A percentile compares a stretch with the other conserved stretches of the same genome.
These are phyloP conservation scores for Hymenoscyphus fraxineus DNA, from an alignment of 2,329 filamentous ascomycete species.

Conservation along the genomic window DNA sequence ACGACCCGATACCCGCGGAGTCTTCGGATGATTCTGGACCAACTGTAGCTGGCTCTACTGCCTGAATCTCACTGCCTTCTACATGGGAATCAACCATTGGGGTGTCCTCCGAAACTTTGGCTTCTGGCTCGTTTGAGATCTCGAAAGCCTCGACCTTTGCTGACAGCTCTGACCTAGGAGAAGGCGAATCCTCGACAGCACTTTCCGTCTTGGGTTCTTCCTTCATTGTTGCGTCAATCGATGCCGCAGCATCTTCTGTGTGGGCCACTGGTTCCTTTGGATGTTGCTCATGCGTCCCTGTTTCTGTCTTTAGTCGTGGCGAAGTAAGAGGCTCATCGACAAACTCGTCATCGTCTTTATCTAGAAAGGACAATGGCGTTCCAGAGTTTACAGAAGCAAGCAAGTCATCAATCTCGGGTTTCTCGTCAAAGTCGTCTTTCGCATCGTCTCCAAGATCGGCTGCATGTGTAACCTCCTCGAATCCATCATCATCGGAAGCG, in stretches of 20 bases:
- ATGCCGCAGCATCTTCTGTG: slow-evolving; percentile 43
- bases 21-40: slow-evolving; percentile 27
- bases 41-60: slow-evolving; percentile 18
- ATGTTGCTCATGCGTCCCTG: slow-evolving; percentile 50
- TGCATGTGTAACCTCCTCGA: slow-evolving; percentile 76
- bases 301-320: slow-evolving; percentile 58
- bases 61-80: slow-evolving; percentile 18
- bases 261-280: slow-evolving; percentile 44
- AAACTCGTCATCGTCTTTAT: slow-evolving; percentile 68
- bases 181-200: slow-evolving; percentile 53
- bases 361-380: slow-evolving; percentile 42
- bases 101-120: slow-evolving; percentile 17
- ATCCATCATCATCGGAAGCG: slow-evolving; percentile 81
- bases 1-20: slow-evolving; percentile 12
- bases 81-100: slow-evolving; percentile 24
- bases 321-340: slow-evolving; percentile 75
- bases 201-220: slow-evolving; percentile 38
- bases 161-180: slow-evolving; percentile 45
- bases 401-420: slow-evolving; percentile 49
- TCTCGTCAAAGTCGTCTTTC: slow-evolving; percentile 65
- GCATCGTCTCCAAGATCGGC: slow-evolving; percentile 71
- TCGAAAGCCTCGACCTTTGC: slow-evolving; percentile 30
- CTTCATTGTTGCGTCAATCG: not conserved
- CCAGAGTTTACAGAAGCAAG: slow-evolving; percentile 34
- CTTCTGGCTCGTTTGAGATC: slow-evolving; percentile 21